Evolutionary conservation across 192 early-diverging fungal genomes (phyloP), one percentile per base, ranked within the genome.

Genomic region (Diversispora eburnea): DNA sequence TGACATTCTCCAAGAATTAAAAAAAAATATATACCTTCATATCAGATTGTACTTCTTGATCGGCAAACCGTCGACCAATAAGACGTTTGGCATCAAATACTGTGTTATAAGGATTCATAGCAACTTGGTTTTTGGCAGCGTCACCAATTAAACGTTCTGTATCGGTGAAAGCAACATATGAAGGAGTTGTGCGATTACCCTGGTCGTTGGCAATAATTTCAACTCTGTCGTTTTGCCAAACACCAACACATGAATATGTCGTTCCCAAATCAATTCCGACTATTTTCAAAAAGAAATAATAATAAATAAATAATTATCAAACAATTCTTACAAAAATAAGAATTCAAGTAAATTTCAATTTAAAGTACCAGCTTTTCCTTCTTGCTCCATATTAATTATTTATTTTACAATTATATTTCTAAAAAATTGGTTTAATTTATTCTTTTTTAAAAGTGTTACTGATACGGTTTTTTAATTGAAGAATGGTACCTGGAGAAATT

Each of bases 161-260:
- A 88, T 96, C 97, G 68, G 94, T 94, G 87, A 99, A 99, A 58
- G 79, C 95, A 71, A 99, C 97, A 75, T 97, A 97, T 73, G 95
- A 96, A 64, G 97, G 95, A 64, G 95, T 99, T 72, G 94, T 99
- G 77, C 97, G 92, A 90, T 96, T 95, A 82, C 97, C 97, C 87
- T 99, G 95, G 84, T 97, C 97, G 87, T 99, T 99, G 86, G 94
- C 93, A 81, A 98, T 95, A 78, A 98, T 95, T 83, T 97, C 94
- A 72, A 95, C 95, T 71, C 89, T 85, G 74, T 90, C 89, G 77
- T 88, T 88, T 77, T 90, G 84, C 86, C 86, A 89, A 66, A 93
- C 88, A 85, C 86, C 92, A 75, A 93, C 91, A 79, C 91, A 93
- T 77, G 93, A 94, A 90, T 98, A 98, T 79, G 94, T 98, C 75